Base-by-base conservation (phyloP, 75 land plant genomes). In the Cryptomeria japonica region DNA sequence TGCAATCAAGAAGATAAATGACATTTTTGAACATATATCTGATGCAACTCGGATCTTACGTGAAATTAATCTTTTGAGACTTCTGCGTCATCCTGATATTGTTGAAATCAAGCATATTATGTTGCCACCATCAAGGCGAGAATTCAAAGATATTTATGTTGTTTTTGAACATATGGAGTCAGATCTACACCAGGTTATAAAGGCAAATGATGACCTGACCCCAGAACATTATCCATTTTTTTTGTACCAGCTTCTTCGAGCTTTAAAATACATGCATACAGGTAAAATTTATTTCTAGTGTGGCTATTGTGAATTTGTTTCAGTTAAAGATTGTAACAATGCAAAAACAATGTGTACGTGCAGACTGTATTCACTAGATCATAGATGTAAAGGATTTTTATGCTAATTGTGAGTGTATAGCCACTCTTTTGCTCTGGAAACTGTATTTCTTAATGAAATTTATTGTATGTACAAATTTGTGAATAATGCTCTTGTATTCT, bases 101-200 rank as follows among this genome's bases (percentile, higher is more conserved):
- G 99, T 97, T 64, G 99, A 97, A 87, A 94, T 97, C 78, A 97
- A 96, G 87, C 97, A 97, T 93, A 97, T 97, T 80, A 88, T 97
- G 89, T 87, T 97, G 83, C 99, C 99, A 68, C 99, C 99, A 55
- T 96, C 97, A 32, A 89, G 96, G 87, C 92, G 96, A 86, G 99
- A 97, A 89, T 96, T 96, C 88, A 96, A 96, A 90, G 98, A 96
- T 80, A 95, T 96, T 18, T 96, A 96, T 88, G 97, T 96, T 28
- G 95, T 96, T 41, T 96, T 96, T 91, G 98, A 96, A 90, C 91
- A 95, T 64, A 96, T 96, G 98, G 98, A 96, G 86, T 96, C 98
- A 82, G 98, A 96, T 89, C 90, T 96, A 28, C 98, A 96, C 85
- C 98, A 97, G 88, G 98, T 97, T 88, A 97, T 97, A 86, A 97